Evolutionary conservation across 2,329 filamentous ascomycete species (phyloP), one percentile per base, ranked within the genome.

Genomic region (Leptosphaerulina australis): DNA sequence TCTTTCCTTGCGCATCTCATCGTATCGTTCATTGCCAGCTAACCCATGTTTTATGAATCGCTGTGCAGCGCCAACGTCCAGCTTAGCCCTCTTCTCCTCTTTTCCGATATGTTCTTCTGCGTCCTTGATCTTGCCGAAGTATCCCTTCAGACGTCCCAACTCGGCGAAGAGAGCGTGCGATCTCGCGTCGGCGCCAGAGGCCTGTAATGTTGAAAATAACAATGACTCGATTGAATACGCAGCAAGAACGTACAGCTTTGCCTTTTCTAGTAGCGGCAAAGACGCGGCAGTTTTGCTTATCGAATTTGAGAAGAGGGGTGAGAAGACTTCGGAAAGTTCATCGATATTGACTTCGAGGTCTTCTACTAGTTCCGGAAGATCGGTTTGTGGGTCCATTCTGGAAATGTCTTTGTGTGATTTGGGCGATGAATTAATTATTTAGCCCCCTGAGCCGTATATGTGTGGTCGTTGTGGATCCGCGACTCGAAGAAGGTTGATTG

Each of bases 151-250:
- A 48, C 94, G 86, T 50, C 85, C 87, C 56, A 99, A 82, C 77
- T 99, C 94, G 51, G 82, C 82, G 74, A 91, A 94, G 51, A 99
- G 84, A 21, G 90, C 83, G 69, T 97, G 93, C 43, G 88, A 81
- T 71, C 88, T 91, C n/a, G 89, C 87, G 66, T 96, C 60, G 22
- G 87, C 81, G 49, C 88, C 91, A 60, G 91, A 86, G 7, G 97
- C 81, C 55, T 87, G 86, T 17, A 99, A 79, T 55, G 88, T 87
- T 43, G 88, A 88, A 74, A 96, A 97, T 6, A 99, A 77, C 8
- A 96, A 78, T 0, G 92, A 95, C 68, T 97, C 93, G 56, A 99
- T 87, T 0, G 92, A 83, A 72, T 97, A 99, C 14, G 91, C 88
- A 41, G 87, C 81, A 15, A 96, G 80, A n/a, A 94, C 87, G 69